These are phyloP conservation scores for Cyberlindnera maritima DNA, from an alignment of 805 yeast genomes.

Conservation along the genomic window DNA sequence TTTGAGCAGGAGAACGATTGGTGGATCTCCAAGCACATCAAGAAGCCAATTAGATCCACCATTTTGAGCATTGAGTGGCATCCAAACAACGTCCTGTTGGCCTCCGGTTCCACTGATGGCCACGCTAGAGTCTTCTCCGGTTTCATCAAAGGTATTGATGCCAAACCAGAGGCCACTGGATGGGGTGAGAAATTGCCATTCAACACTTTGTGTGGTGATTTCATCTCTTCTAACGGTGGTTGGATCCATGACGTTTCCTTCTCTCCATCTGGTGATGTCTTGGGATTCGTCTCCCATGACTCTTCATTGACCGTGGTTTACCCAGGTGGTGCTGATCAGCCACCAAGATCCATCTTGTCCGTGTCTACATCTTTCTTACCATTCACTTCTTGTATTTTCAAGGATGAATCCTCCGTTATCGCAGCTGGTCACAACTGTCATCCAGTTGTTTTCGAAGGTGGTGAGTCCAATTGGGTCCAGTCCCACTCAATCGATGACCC, in stretches of 20 bases:
- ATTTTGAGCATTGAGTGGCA: conserved; percentile 88
- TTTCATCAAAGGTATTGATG: conserved; percentile 83
- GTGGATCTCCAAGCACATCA: conserved; percentile 99
- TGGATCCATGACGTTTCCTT: conserved; percentile 93
- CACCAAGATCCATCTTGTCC: conserved; percentile 57
- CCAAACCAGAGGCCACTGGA: conserved; percentile 71
- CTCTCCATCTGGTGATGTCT: conserved; percentile 71
- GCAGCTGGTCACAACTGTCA: conserved; percentile 94
- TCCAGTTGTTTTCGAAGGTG: conserved; percentile 80
- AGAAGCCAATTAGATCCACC: conserved; percentile 90
- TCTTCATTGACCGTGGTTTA: conserved; percentile 78
- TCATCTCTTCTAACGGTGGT: conserved; percentile 64
- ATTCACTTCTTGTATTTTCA: conserved; percentile 71
- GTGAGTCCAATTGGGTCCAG: conserved; percentile 60
- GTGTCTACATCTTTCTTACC: conserved; percentile 74
- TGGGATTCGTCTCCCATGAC: conserved; percentile 86
- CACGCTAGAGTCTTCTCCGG: conserved; percentile 88
- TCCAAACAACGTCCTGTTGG: conserved; percentile 83
- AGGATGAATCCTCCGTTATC: conserved; percentile 61
- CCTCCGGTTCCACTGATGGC: conserved; percentile 92
- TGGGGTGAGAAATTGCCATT: conserved; percentile 98
- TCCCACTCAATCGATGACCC: conserved; percentile 44
- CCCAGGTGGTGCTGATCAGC: conserved; percentile 63
- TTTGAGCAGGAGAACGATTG: conserved; percentile 95
- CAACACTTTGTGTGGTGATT: conserved; percentile 86